Evolutionary conservation across 1,284 basidiomycete genomes (phyloP), one percentile per base, ranked within the genome.

Genomic region (Rhizopogon hawkerae): DNA sequence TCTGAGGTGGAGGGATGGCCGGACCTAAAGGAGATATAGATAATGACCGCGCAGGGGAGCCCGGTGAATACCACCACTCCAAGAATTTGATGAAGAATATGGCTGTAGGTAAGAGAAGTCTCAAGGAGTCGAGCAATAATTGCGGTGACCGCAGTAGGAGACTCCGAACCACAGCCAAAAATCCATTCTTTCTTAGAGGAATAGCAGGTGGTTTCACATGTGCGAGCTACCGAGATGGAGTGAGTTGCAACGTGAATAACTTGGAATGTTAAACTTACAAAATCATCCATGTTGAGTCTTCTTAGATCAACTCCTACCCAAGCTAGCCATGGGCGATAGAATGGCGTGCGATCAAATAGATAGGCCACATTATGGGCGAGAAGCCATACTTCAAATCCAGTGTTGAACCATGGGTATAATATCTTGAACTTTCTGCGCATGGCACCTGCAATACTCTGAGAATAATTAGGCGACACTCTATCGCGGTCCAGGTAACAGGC

Each of bases 1-100:
- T 77, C 52, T 74, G 73, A 35, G 89, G 87, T 13, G 88, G 86
- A 50, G 87, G 83, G 33, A 92, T 77, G 0, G 79, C 73, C 14
- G 83, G 86, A 16, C 79, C 81, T 53, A 74, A 73, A 39, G 78
- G 80, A 21, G 81, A 75, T 35, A 75, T 68, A 23, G 79, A 73
- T 49, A 86, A 61, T 38, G 80, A 75, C 50, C 81, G 76, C 55
- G 85, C 78, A n/a, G 94, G 93, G 2, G 94, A 97, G 26, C 82
- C 80, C 7, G 94, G 90, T 13, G 92, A 95, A 67, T 98, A 98
- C 94, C 96, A 98, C 94, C 96, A 99, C 69, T 98, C 93, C 29
- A 97, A 75, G 67, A 98, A 95, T 68, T 96, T 97, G 74, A 99
- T 79, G 64, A 92, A 87, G 67, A 99, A 96, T 53, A 99, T 94